These are phyloP conservation scores for Magnusiomyces starmeri DNA, from an alignment of 1,139 yeast species.

Conservation along the genomic window DNA sequence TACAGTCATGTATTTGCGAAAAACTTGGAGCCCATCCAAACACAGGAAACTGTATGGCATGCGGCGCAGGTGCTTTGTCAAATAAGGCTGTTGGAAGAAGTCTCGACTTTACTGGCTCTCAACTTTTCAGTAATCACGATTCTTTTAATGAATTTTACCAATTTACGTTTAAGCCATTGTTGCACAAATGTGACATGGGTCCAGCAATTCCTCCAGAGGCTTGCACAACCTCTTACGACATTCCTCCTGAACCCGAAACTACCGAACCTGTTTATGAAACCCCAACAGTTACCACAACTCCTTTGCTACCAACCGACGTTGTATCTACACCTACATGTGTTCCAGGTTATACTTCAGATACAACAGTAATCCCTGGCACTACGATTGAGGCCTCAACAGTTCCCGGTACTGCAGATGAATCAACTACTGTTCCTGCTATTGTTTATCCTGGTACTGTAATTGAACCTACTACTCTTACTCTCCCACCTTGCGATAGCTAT, in stretches of 20 bases:
- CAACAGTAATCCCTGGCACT: conserved; percentile 5
- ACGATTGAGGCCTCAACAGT: conserved; percentile 4
- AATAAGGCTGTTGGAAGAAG: conserved; percentile 4
- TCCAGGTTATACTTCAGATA: conserved; percentile 1
- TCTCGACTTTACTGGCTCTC: conserved; percentile 11
- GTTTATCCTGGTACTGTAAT: conserved; percentile 3
- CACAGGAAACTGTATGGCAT: conserved; percentile 12
- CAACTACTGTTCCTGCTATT: conserved; percentile 4
- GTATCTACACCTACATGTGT: conserved; percentile 2
- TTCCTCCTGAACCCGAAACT: background rate
- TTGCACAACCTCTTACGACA: background rate
- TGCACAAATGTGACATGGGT: conserved; percentile 9
- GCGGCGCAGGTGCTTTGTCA: conserved; percentile 13
- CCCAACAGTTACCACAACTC: conserved; percentile 7
- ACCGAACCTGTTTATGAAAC: background rate
- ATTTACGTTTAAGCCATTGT: conserved; percentile 9
- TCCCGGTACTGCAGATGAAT: background rate
- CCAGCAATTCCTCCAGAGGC: conserved; percentile 4
- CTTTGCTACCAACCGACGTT: background rate
- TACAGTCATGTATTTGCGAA: conserved; percentile 12
- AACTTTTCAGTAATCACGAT: conserved; percentile 6
- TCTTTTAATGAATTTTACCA: conserved; percentile 13
- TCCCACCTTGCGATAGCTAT: conserved; percentile 1
- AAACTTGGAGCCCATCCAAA: conserved; percentile 2
- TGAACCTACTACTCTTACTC: conserved; percentile 10